Evolutionary conservation across 116 monocot genomes (phyloP), one percentile per base, ranked within the genome.

Genomic region (Papilionanthe hybrid): DNA sequence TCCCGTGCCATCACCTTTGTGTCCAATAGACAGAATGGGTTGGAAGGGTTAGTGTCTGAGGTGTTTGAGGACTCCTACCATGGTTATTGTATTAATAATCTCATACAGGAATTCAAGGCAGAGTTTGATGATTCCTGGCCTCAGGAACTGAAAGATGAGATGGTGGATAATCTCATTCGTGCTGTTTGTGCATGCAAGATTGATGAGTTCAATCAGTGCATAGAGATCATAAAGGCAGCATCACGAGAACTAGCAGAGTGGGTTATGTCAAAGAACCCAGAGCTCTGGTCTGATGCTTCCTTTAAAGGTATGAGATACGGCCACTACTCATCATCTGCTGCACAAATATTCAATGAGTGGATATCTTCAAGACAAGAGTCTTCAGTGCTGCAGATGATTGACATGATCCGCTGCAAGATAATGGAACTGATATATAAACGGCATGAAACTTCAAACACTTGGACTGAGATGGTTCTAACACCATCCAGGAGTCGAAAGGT

Each of bases 221-320:
- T 86, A 9, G 80, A 86, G 18, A 47, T 42, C 30, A 72, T 86
- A 19, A 86, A 82, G 50, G 67, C 72, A 6, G 71, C 77, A 27
- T 86, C 86, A 1, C 49, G 57, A 76, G 82, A 86, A 72, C 69
- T 86, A 28, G 79, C 86, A 8, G 86, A 86, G 45, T 86, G 86
- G 86, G 79, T 86, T 77, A 22, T 82, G 72, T 56, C 44, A 13
- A 72, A 44, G 2, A 83, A 80, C 28, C 86, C 86, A 3, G 82
- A 82, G 25, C 53, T 23, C 23, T 86, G 86, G 86, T 86, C 86
- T 28, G 82, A 86, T 55, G 82, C 77, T 55, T 86, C 77, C 72
- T 79, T 86, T 60, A 86, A 86, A 55, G 86, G 86, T 7, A 71
- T 72, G 27, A 76, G 86, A 37, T 80, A 77, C n/a, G 86, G 86